Evolutionary conservation across 176 grass and related monocot species (phyloP), one percentile per base, ranked within the genome.

Genomic region (Aegilops sharonensis): DNA sequence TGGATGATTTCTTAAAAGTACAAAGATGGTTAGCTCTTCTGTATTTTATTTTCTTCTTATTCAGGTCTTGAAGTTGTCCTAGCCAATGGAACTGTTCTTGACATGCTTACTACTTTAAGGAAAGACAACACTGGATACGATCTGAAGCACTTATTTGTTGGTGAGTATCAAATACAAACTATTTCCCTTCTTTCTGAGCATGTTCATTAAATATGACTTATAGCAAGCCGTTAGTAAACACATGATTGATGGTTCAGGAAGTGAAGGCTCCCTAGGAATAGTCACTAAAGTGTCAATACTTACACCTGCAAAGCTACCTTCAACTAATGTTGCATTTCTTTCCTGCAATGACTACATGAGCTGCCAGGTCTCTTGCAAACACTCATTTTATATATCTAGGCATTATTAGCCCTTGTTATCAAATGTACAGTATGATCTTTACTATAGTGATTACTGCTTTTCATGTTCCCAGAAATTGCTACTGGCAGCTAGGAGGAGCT

Each of bases 111-210:
- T 83, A 94, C 88, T 77, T 91, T 98, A 85, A 90, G 96, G 36
- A 98, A 98, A 95, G 93, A 98, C 54, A 98, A 95, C 80, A 98
- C 96, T 61, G 96, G 96, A 89, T 98, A 95, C 39, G 90, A 95
- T 84, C 78, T 98, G 84, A 98, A 98, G 79, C 96, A 98, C 86
- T 91, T 98, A 85, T 98, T 95, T 85, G 91, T 98, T 77, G 92
- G 96, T 94, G 86, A 50, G 69, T 68, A 30, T 29, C 21, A 5
- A 66, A 36, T 42, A 7, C 59, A 69, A 67, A 40, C 75, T 75
- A 68, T 85, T 52, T 78, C 35, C 84, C 3, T 20, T 54, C 29
- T 40, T 45, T 56, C 77, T 36, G 50, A 3, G n/a, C 18, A 24
- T 68, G 15, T 78, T 4, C 62, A 78, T 78, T 66, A 32, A 85